phyloP scores from a whole-genome alignment of 768 basidiomycete genomes.

The Naganishia friedmannii region DNA sequence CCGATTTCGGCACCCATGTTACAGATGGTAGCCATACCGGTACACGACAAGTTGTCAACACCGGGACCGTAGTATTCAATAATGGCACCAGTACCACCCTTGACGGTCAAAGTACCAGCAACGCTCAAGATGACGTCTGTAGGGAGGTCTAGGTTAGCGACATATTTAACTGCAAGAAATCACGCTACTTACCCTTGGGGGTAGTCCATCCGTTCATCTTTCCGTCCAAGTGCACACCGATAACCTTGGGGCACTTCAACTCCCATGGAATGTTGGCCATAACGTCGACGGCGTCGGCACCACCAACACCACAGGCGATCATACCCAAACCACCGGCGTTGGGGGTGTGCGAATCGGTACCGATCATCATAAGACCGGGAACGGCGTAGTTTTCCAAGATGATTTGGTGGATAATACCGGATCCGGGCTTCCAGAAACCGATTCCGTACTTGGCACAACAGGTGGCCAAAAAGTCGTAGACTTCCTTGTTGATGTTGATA shows the following conservation, averaged over 20 bases:
- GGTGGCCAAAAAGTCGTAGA: conserved; percentile 98
- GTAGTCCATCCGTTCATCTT: conserved; percentile 96
- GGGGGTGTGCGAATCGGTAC: conserved; percentile 98
- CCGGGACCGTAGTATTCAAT: conserved; percentile 95
- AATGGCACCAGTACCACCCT: conserved; percentile 98
- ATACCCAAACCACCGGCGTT: conserved; percentile 99
- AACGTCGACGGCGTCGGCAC: conserved; percentile 98
- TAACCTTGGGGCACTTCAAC: conserved; percentile 98
- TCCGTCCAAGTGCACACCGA: conserved; percentile 93
- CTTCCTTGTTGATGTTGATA: conserved; percentile 91
- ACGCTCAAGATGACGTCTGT: conserved; percentile 97
- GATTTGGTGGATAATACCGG: conserved; percentile 98
- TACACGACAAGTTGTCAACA: conserved; percentile 93
- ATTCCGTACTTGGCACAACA: conserved; percentile 98
- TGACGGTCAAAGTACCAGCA: conserved; percentile 96
- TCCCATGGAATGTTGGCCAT: conserved; percentile 99
- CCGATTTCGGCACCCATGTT: conserved; percentile 99
- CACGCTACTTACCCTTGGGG: conserved; percentile 69
- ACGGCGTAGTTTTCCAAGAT: conserved; percentile 99
- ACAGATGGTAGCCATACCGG: conserved; percentile 99
- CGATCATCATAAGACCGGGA: conserved; percentile 99
- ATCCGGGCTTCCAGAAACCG: conserved; percentile 99
- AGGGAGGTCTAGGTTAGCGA: conserved; percentile 21
- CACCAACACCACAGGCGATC: conserved; percentile 98
- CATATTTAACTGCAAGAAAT: neutral